These are phyloP conservation scores for Blastosporella zonata DNA, from an alignment of 1,284 basidiomycete species.

Conservation along the genomic window DNA sequence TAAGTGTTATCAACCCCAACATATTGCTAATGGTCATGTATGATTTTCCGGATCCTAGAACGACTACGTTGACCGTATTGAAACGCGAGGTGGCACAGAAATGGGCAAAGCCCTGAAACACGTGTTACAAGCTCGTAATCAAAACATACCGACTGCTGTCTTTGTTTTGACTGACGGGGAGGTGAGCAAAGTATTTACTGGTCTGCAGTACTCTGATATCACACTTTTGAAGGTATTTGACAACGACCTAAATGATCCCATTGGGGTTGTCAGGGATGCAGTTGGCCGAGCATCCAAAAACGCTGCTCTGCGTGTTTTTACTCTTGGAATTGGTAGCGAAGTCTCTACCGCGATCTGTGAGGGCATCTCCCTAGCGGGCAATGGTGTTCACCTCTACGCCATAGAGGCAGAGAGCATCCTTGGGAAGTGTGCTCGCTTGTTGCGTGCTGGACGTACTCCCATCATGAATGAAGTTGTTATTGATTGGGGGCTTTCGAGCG, in stretches of 20 bases:
- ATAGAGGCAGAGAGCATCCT: conserved; percentile 41
- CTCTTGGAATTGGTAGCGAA: conserved; percentile 50
- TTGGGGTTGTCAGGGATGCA: conserved; percentile 27
- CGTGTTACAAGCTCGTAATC: conserved; percentile 32
- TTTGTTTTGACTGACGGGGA: conserved; percentile 57
- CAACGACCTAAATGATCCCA: conserved; percentile 16
- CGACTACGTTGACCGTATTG: conserved; percentile 36
- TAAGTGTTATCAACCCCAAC: conserved; percentile 23
- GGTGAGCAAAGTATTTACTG: conserved; percentile 23
- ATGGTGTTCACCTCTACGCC: conserved; percentile 47
- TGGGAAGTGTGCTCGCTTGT: conserved; percentile 44
- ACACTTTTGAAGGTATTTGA: conserved; percentile 26
- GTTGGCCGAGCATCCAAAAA: conserved; percentile 23
- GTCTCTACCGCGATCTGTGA: conserved; percentile 51
- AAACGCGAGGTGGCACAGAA: conserved; percentile 48
- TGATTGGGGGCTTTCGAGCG: conserved; percentile 43
- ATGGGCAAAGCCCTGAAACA: conserved; percentile 36
- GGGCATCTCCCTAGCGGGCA: conserved; percentile 46
- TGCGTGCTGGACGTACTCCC: conserved; percentile 46
- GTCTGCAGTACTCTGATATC: conserved; percentile 3
- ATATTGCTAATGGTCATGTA: not conserved
- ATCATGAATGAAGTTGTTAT: conserved; percentile 42
- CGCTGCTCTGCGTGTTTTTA: conserved; percentile 46
- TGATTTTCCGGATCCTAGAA: conserved; percentile 21
- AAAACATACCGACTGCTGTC: conserved; percentile 37